Evolutionary conservation across 2,329 filamentous ascomycete genomes (phyloP).

Genomic region (Coniochaeta prunicola): DNA sequence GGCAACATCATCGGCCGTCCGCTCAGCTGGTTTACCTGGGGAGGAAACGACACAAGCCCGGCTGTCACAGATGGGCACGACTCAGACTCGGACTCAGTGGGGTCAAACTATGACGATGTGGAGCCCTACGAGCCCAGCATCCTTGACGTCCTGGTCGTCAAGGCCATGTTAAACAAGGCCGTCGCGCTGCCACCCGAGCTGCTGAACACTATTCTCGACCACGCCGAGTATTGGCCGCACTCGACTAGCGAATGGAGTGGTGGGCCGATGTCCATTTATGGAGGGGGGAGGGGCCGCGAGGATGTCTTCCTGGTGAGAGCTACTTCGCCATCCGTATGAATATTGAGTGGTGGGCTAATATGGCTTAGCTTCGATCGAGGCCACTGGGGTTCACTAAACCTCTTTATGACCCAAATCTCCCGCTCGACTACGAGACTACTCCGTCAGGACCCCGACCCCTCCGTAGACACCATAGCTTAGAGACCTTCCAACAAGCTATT

Average conservation of each 20-base stretch:
- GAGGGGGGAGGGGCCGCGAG: neutral
- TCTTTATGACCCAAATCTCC: constrained; percentile 16
- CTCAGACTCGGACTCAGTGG: neutral
- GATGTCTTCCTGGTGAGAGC: neutral
- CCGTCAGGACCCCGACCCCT: constrained; percentile 7
- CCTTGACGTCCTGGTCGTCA: constrained; percentile 42
- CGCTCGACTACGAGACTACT: neutral
- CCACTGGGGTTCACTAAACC: constrained; percentile 27
- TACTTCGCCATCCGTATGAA: too few relatives aligned
- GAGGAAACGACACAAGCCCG: neutral
- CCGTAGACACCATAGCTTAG: constrained; percentile 20
- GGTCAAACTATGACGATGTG: neutral
- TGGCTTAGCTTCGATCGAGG: constrained; percentile 27
- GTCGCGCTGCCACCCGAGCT: constrained; percentile 45
- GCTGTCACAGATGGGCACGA: neutral
- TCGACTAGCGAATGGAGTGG: constrained; percentile 18
- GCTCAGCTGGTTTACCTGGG: neutral
- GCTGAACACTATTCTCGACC: constrained; percentile 48
- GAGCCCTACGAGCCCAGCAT: constrained; percentile 26
- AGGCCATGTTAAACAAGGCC: constrained; percentile 36
- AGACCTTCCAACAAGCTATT: constrained; percentile 27
- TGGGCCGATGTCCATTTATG: neutral
- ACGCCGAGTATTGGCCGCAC: constrained; percentile 57
- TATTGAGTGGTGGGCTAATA: neutral
- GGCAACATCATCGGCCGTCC: neutral